Conservation (phyloP, 495 filamentous ascomycete genomes). For the Haplographium delicatum region DNA sequence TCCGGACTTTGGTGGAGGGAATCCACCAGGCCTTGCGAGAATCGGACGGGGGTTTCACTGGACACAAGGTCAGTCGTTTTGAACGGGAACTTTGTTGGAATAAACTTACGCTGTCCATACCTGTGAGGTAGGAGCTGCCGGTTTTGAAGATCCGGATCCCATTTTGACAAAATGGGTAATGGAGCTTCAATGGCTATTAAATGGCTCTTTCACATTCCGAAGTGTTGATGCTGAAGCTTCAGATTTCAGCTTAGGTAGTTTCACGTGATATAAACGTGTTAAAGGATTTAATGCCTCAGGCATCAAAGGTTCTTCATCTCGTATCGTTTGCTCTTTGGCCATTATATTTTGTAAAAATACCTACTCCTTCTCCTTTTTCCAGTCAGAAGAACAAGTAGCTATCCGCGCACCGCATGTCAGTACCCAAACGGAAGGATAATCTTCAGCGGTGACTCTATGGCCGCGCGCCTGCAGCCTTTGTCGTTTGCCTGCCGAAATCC, state of each 20-base stretch:
- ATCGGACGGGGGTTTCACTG: slow-evolving; percentile 78
- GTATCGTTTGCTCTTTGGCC: background rate
- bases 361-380: too few species aligned
- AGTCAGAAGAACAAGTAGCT: too few species aligned
- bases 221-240: background rate
- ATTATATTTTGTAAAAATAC: too few species aligned
- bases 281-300: background rate
- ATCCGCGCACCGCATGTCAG: too few species aligned
- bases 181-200: slow-evolving; percentile 19
- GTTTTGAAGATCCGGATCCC: slow-evolving; percentile 26
- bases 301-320: background rate
- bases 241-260: background rate
- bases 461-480: too few species aligned
- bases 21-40: slow-evolving; percentile 79
- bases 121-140: slow-evolving; percentile 11
- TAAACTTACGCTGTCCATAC: slow-evolving; percentile 25
- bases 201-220: background rate
- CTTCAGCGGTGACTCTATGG: too few species aligned
- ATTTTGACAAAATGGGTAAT: slow-evolving; percentile 20
- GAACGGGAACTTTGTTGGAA: background rate
- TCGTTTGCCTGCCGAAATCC: too few species aligned
- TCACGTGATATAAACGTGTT: slow-evolving; percentile 3
- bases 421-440: too few species aligned
- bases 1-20: slow-evolving; percentile 78
- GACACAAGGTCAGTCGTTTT: slow-evolving; percentile 2